These are phyloP conservation scores for Fraxinus angustifolia DNA, from an alignment of 305 asterid species.

Conservation along the genomic window DNA sequence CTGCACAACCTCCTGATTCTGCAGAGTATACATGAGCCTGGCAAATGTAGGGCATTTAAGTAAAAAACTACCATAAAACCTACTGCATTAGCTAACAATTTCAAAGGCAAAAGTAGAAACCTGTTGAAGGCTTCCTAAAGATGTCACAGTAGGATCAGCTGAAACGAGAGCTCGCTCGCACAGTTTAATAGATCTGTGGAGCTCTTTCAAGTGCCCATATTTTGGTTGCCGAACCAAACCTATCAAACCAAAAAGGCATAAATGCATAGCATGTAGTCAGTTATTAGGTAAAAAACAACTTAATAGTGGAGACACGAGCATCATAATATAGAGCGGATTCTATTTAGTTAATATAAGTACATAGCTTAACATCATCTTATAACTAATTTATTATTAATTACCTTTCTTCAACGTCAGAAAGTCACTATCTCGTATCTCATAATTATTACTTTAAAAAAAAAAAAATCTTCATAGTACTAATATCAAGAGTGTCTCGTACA, in stretches of 20 bases:
- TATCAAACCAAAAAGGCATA: constrained; percentile 28
- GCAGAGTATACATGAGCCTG: constrained; percentile 80
- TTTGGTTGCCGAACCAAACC: constrained; percentile 87
- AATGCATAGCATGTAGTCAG: constrained; percentile 13
- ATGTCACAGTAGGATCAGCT: constrained; percentile 69
- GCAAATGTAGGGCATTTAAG: constrained; percentile 21
- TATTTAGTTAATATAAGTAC: neutral
- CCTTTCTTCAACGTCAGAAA: neutral
- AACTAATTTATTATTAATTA: neutral
- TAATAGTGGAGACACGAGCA: neutral
- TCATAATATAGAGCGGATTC: neutral
- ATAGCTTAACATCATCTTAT: neutral
- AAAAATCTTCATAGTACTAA: neutral
- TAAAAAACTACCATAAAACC: constrained; percentile 5
- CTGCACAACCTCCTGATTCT: constrained; percentile 65
- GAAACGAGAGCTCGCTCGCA: constrained; percentile 76
- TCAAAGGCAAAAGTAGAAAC: constrained; percentile 32
- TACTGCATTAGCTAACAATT: neutral
- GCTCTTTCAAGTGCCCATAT: constrained; percentile 82
- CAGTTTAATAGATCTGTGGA: constrained; percentile 73
- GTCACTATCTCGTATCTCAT: neutral
- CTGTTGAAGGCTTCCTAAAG: constrained; percentile 88
- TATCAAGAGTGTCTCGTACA: neutral
- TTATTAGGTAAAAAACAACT: neutral
- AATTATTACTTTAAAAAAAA: neutral